phyloP scores from a whole-genome alignment of 2,329 filamentous ascomycete species.

The Emmonsia crescens region DNA sequence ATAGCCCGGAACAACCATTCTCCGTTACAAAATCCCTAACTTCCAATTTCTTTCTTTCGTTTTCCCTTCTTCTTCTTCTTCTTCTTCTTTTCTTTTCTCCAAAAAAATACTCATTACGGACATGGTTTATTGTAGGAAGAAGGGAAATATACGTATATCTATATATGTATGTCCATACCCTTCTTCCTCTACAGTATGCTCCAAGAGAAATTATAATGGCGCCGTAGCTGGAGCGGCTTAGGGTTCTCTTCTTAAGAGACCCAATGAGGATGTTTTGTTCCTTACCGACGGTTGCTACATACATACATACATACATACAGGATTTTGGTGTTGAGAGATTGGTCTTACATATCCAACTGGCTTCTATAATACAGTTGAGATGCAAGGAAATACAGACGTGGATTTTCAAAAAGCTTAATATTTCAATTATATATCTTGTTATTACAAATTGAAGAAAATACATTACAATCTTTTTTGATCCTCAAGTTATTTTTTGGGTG shows the following conservation, averaged over 20 bases:
- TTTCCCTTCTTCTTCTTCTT: constrained; percentile 15
- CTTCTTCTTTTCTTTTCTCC: constrained; percentile 24
- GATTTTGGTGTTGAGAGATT: too few species aligned
- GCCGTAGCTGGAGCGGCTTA: constrained; percentile 57
- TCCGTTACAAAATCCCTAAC: too few species aligned
- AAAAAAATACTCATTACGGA: constrained; percentile 46
- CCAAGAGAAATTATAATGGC: constrained; percentile 46
- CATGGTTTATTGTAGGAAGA: constrained; percentile 57
- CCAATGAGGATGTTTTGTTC: constrained; percentile 48
- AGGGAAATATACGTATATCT: constrained; percentile 17
- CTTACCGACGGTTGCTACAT: constrained; percentile 59
- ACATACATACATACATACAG: neutral
- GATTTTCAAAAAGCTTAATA: too few species aligned
- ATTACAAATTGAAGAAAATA: too few species aligned
- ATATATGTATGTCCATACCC: constrained; percentile 25
- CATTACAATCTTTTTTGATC: neutral
- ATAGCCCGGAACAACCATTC: too few species aligned
- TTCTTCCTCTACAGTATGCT: constrained; percentile 52
- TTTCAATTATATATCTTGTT: neutral
- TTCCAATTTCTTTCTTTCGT: constrained; percentile 8
- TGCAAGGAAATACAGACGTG: too few species aligned
- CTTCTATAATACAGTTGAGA: too few species aligned
- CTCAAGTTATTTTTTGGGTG: neutral
- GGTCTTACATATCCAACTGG: too few species aligned
- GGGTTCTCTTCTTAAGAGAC: constrained; percentile 22